Evolutionary conservation across 2,329 filamentous ascomycete species (phyloP).

Genomic region (Chalara sp.): DNA sequence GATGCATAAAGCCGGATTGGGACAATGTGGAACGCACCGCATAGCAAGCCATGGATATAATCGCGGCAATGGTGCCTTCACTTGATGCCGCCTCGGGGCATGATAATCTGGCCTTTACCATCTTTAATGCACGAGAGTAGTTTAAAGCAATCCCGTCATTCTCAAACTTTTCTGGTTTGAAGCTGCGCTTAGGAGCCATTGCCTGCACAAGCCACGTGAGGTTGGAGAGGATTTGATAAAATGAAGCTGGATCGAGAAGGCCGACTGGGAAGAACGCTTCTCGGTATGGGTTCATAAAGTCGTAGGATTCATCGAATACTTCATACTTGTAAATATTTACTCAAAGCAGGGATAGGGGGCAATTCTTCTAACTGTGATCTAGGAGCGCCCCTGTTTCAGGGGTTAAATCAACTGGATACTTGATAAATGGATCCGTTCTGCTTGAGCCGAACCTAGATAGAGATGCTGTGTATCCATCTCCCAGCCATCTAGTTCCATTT

Average conservation of each 20-base stretch:
- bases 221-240: conserved; percentile 10
- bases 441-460: too few species aligned
- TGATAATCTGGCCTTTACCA: conserved; percentile 3
- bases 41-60: conserved; percentile 11
- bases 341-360: not conserved
- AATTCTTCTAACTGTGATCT: conserved; percentile 7
- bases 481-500: too few species aligned
- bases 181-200: conserved; percentile 2
- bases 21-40: conserved; percentile 1
- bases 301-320: conserved; percentile 10
- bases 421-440: conserved; percentile 10
- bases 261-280: conserved; percentile 9
- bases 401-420: conserved; percentile 9
- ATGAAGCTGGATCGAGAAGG: conserved; percentile 7
- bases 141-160: conserved; percentile 5
- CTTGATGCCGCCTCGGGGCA: not conserved
- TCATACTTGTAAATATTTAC: not conserved
- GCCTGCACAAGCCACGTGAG: not conserved
- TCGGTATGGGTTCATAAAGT: conserved; percentile 7
- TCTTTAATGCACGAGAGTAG: conserved; percentile 8
- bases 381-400: conserved; percentile 4
- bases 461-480: too few species aligned
- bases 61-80: conserved; percentile 8
- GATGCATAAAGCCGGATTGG: too few species aligned
- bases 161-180: not conserved